Evolutionary conservation across 1,139 yeast genomes (phyloP).

Genomic region (Geotrichum siamense): DNA sequence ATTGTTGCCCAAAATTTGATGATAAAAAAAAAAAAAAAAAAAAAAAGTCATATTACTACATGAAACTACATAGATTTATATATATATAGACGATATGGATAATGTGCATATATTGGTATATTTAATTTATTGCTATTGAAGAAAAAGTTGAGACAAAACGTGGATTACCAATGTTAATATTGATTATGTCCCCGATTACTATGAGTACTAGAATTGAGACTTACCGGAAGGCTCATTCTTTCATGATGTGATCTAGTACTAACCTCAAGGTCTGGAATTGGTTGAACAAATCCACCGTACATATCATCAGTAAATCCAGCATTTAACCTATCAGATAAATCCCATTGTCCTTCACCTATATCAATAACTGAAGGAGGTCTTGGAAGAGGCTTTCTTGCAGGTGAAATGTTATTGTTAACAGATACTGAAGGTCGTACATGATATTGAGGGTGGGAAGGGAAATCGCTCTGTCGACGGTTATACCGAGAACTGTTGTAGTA

Average conservation of each 20-base stretch:
- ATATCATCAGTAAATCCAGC: conserved; percentile 32
- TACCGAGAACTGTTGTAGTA: conserved; percentile 16
- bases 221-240: conserved; percentile 1
- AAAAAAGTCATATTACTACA: no score
- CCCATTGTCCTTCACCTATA: conserved; percentile 29
- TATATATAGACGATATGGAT: no score
- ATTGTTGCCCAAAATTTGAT: conserved; percentile 80
- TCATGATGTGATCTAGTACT: not conserved
- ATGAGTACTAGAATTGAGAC: no score
- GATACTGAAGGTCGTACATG: conserved; percentile 4
- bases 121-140: no score
- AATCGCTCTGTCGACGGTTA: conserved; percentile 9
- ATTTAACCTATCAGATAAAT: conserved; percentile 30
- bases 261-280: not conserved
- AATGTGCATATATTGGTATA: no score
- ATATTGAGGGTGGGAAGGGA: conserved; percentile 5
- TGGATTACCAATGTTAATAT: no score
- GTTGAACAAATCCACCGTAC: conserved; percentile 14
- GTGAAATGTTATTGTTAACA: no score
- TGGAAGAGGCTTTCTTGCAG: conserved; percentile 13
- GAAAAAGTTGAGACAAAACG: no score
- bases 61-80: no score
- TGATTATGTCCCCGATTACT: no score
- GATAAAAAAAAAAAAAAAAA: conserved; percentile 72
- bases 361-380: conserved; percentile 8